Percentiles rank a stretch among this genome's conserved stretches.
These are phyloP conservation scores for Wickerhamiella alocasiicola DNA, from an alignment of 805 yeast genomes.

Conservation along the genomic window DNA sequence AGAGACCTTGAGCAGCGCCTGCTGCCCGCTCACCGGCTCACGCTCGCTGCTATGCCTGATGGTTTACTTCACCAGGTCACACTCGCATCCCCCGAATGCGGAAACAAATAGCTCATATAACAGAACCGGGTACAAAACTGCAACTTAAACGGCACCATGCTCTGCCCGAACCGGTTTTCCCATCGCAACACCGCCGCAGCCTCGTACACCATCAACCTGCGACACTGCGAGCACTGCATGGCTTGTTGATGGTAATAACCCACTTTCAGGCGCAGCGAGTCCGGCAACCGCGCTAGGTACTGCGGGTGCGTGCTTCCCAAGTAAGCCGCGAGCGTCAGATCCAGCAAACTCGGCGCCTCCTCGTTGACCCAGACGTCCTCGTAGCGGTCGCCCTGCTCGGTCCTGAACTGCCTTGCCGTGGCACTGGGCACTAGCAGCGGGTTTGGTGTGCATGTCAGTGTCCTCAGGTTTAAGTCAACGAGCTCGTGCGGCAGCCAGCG, in stretches of 20 bases:
- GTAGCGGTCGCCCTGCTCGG: background rate
- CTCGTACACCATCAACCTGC: background rate
- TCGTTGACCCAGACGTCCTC: background rate
- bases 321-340: background rate
- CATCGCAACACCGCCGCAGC: constrained; percentile 4
- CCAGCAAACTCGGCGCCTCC: background rate
- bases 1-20: too few relatives aligned
- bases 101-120: background rate
- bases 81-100: constrained; percentile 5
- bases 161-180: constrained; percentile 1
- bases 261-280: background rate
- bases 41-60: too few relatives aligned
- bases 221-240: constrained; percentile 2
- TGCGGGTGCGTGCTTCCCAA: background rate
- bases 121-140: constrained; percentile 4
- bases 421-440: constrained; percentile 19
- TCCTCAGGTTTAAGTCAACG: constrained; percentile 22
- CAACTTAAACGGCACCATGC: constrained; percentile 3
- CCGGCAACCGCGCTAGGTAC: background rate
- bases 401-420: background rate
- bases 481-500: constrained; percentile 29
- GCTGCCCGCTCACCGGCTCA: too few relatives aligned
- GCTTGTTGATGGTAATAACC: background rate
- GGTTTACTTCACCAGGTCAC: too few relatives aligned
- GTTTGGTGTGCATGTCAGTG: constrained; percentile 29